Evolutionary conservation across 73 alveolate species (phyloP), one percentile per base, ranked within the genome.

Genomic region (Stentor coeruleus): DNA sequence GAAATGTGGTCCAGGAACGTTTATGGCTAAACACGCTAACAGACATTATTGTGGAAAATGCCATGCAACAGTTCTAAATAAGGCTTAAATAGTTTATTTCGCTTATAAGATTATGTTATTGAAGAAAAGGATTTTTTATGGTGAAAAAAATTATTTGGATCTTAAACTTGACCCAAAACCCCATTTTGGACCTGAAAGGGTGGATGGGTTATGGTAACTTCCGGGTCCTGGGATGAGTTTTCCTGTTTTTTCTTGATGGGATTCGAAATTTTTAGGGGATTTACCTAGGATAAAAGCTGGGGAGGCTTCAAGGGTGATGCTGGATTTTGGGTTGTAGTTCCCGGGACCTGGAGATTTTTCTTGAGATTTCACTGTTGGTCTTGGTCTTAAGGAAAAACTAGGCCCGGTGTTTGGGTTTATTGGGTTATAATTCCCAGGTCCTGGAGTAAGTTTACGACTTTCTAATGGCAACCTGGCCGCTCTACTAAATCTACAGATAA

Each of bases 121-220:
- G n/a, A n/a, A n/a, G n/a, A n/a, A n/a, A n/a, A n/a, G n/a, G n/a
- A n/a, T n/a, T n/a, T n/a, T n/a, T n/a, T n/a, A n/a, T n/a, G n/a
- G n/a, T n/a, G n/a, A n/a, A n/a, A n/a, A n/a, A n/a, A n/a, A n/a
- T n/a, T n/a, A n/a, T n/a, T n/a, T n/a, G n/a, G n/a, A n/a, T n/a
- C n/a, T n/a, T n/a, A n/a, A n/a, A n/a, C n/a, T n/a, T n/a, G n/a
- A 66, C 1, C 79, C 79, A 33, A 66, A 31, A 20, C 79, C 39
- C 79, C 79, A 66, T 66, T 66, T 66, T 31, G 79, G 79, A 66
- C 79, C 79, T 66, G n/a, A 20, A 26, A 66, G 39, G n/a, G 79
- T 66, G 14, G 40, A 20, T 26, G n/a, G n/a, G 41, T 11, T 20
- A 20, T 20, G 79, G 33, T 66, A 66, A 31, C 79, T 66, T 66